Percentiles rank a stretch among this genome's conserved stretches.
Conservation (phyloP, 2,329 filamentous ascomycete species). For the Fonsecaea multimorphosa region DNA sequence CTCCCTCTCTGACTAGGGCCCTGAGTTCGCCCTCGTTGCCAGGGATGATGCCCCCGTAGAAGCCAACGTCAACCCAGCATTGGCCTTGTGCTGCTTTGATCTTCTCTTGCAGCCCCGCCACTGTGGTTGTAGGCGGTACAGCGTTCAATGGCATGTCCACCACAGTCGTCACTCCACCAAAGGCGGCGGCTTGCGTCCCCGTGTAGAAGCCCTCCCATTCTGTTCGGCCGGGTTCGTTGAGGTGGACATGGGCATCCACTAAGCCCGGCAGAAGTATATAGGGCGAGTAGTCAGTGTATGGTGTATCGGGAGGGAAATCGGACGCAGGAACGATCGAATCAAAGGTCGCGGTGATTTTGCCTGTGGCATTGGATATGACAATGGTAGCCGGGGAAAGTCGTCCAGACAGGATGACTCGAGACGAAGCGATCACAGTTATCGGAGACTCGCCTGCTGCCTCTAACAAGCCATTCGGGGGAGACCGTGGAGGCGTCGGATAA, state of each 20-base stretch:
- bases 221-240: constrained; percentile 94
- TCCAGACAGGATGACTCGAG: constrained; percentile 78
- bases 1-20: constrained; percentile 80
- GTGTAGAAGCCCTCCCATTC: constrained; percentile 99
- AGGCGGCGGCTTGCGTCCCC: constrained; percentile 89
- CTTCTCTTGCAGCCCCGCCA: constrained; percentile 82
- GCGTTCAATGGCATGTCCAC: constrained; percentile 98
- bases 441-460: constrained; percentile 44
- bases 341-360: constrained; percentile 81
- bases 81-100: constrained; percentile 80
- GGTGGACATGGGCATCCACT: constrained; percentile 95
- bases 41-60: constrained; percentile 93
- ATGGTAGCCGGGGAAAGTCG: constrained; percentile 82
- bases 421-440: constrained; percentile 81
- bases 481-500: constrained; percentile 39
- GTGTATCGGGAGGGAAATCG: constrained; percentile 73
- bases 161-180: constrained; percentile 94
- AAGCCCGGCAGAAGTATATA: constrained; percentile 85
- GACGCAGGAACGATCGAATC: constrained; percentile 75
- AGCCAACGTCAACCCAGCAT: constrained; percentile 98
- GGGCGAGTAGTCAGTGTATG: constrained; percentile 84
- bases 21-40: constrained; percentile 83
- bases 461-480: constrained; percentile 34
- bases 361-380: constrained; percentile 74
- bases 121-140: constrained; percentile 92